Evolutionary conservation across 2,329 filamentous ascomycete genomes (phyloP).

Genomic region (Venturiaceae sp.): DNA sequence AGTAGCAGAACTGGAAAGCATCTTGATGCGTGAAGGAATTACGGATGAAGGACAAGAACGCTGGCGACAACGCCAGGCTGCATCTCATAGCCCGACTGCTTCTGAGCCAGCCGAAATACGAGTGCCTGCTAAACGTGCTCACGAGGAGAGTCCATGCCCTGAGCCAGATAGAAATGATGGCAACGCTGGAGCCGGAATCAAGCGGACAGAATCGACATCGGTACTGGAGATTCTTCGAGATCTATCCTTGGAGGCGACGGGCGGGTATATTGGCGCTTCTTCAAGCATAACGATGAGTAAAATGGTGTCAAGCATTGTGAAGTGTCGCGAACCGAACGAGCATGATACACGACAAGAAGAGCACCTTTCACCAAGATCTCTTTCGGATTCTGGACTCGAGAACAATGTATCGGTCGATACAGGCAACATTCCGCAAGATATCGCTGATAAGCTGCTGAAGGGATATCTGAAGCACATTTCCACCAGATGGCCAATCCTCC

Average conservation of each 20-base stretch:
- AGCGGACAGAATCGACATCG: not conserved
- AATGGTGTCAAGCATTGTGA: slow-evolving; percentile 14
- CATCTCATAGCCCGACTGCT: too few species aligned
- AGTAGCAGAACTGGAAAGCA: too few species aligned
- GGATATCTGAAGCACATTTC: slow-evolving; percentile 18
- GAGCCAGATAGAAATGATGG: not conserved
- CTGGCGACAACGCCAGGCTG: too few species aligned
- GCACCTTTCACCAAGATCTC: slow-evolving; percentile 4
- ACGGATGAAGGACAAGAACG: too few species aligned
- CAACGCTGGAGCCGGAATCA: not conserved
- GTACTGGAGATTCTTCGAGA: slow-evolving; percentile 13
- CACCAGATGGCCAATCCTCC: slow-evolving; percentile 17
- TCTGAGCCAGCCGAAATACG: too few species aligned
- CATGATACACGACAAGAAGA: not conserved
- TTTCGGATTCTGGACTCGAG: not conserved
- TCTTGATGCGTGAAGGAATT: too few species aligned
- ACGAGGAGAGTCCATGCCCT: too few species aligned
- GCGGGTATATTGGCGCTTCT: slow-evolving; percentile 15
- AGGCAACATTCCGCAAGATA: slow-evolving; percentile 5
- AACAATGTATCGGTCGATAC: not conserved
- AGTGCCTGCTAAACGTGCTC: too few species aligned
- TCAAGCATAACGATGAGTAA: slow-evolving; percentile 16
- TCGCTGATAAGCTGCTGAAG: slow-evolving; percentile 15
- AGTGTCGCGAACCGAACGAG: slow-evolving; percentile 9
- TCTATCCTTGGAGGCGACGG: slow-evolving; percentile 13